Base-by-base conservation (phyloP, 2,329 filamentous ascomycete species). In the Aspergillus sergii region DNA sequence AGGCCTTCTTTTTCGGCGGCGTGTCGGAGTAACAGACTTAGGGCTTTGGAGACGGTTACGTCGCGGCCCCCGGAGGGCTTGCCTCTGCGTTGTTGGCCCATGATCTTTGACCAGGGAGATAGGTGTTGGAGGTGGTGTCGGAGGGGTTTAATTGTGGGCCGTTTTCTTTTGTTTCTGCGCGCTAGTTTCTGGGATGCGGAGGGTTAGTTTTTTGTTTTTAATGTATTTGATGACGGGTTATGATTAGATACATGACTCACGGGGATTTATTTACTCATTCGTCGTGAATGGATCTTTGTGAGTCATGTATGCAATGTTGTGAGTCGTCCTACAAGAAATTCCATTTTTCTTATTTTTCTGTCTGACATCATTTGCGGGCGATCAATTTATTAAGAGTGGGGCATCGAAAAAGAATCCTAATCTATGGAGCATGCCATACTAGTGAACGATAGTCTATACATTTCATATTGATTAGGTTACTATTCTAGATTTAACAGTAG, bases 1-100 rank as follows among this genome's bases (percentile, higher is more conserved):
- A 91, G 75, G 1, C 85, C 84, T 75, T 90, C 88, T 60, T 83
- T 81, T 63, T 83, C 81, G 0, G 88, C 88, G 2, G 85, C 85
- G 75, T 91, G 88, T 30, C 88, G 83, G 34, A 90, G 79, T 1
- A 90, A 75, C 39, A 73, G 69, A 53, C 77, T 80, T 51, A 80
- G 66, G 10, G 78, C 76, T 65, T 80, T 80, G 57, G 78, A 80
- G 34, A 80, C 69, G n/a, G 72, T 69, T 6, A 80, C 75, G 32
- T 75, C 75, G 39, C 78, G 75, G 45, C 67, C 67, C 21, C 66
- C 63, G 8, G 65, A 61, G 14, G 67, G 67, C 9, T 63, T 48
- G 16, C 59, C 56, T n/a, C 34, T 60, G 57, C 11, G 55, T 56
- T 48, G 58, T 60, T 41, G 36, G 36, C 60, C 55, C 60, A 64